Evolutionary conservation across 2,329 filamentous ascomycete species (phyloP).

Genomic region (Aschersonia sp.): DNA sequence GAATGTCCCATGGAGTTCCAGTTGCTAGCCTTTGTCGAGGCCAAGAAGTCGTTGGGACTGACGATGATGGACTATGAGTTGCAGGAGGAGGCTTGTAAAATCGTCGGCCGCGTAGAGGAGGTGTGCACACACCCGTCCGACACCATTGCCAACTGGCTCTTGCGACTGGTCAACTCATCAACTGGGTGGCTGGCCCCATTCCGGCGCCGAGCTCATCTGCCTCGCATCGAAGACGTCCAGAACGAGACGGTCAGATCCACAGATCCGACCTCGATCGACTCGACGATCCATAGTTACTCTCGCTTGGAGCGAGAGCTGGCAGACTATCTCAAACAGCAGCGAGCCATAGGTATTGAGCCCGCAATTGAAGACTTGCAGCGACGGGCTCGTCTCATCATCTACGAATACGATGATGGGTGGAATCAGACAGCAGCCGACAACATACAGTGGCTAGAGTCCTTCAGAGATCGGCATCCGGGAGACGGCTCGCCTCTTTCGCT

Average conservation of each 20-base stretch:
- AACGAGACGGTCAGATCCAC: slow-evolving; percentile 32
- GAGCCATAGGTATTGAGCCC: slow-evolving; percentile 29
- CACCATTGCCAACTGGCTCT: slow-evolving; percentile 37
- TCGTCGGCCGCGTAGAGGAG: slow-evolving; percentile 41
- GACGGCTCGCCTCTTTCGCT: slow-evolving; percentile 1
- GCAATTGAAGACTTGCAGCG: slow-evolving; percentile 39
- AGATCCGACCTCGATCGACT: slow-evolving; percentile 40
- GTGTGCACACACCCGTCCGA: slow-evolving; percentile 33
- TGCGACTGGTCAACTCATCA: slow-evolving; percentile 34
- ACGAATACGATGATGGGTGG: slow-evolving; percentile 47
- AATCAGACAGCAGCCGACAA: slow-evolving; percentile 49
- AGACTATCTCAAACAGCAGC: slow-evolving; percentile 32
- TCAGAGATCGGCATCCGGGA: slow-evolving; percentile 30
- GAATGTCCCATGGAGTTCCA: slow-evolving; percentile 39
- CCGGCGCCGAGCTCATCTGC: slow-evolving; percentile 39
- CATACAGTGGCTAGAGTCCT: slow-evolving; percentile 34
- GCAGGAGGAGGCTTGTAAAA: slow-evolving; percentile 42
- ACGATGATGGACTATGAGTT: slow-evolving; percentile 45
- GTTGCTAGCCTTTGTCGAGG: slow-evolving; percentile 36
- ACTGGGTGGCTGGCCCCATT: slow-evolving; percentile 42
- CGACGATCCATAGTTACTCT: slow-evolving; percentile 43
- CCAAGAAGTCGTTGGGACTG: slow-evolving; percentile 37
- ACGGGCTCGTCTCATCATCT: slow-evolving; percentile 45
- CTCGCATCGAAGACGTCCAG: slow-evolving; percentile 39
- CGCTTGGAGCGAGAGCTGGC: slow-evolving; percentile 40